These are phyloP conservation scores for Neovahlkampfia damariscottae DNA, from an alignment of 78 protist species.

Conservation along the genomic window DNA sequence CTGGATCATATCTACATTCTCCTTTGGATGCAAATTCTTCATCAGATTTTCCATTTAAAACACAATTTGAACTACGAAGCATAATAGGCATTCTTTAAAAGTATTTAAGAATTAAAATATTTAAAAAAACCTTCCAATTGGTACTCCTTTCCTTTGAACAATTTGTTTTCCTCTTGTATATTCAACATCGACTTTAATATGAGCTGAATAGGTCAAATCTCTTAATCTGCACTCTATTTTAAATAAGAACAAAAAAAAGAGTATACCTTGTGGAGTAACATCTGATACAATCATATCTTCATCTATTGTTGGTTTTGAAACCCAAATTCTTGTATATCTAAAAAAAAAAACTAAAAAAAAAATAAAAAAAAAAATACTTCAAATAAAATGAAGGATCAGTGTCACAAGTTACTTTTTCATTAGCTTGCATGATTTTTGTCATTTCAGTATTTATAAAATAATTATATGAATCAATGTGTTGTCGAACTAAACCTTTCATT, in stretches of 20 bases:
- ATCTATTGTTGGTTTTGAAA: slow-evolving; percentile 63
- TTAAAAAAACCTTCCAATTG: slow-evolving; percentile 88
- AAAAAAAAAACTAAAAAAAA: neutral
- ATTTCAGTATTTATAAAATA: slow-evolving; percentile 69
- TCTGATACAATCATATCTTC: slow-evolving; percentile 6
- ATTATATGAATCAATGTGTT: slow-evolving; percentile 94
- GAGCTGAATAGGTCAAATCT: slow-evolving; percentile 95
- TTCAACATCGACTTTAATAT: slow-evolving; percentile 76
- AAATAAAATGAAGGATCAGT: slow-evolving; percentile 64
- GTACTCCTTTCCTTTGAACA: slow-evolving; percentile 16
- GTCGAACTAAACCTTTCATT: slow-evolving; percentile 73
- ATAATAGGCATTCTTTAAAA: slow-evolving; percentile 98
- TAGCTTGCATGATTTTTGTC: slow-evolving; percentile 63
- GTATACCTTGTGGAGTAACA: slow-evolving; percentile 74
- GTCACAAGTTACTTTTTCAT: slow-evolving; percentile 55
- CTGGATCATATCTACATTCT: slow-evolving; percentile 96
- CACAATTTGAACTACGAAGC: slow-evolving; percentile 85
- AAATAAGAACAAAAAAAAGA: no score
- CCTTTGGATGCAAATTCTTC: slow-evolving; percentile 71
- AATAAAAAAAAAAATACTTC: slow-evolving; percentile 12
- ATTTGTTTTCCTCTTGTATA: slow-evolving; percentile 57
- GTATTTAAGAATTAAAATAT: no score
- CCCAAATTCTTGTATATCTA: slow-evolving; percentile 51
- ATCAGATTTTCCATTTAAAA: slow-evolving; percentile 36
- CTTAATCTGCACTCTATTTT: slow-evolving; percentile 95